Conservation (phyloP, 2,329 filamentous ascomycete genomes). For the Fusarium pilosicola region DNA sequence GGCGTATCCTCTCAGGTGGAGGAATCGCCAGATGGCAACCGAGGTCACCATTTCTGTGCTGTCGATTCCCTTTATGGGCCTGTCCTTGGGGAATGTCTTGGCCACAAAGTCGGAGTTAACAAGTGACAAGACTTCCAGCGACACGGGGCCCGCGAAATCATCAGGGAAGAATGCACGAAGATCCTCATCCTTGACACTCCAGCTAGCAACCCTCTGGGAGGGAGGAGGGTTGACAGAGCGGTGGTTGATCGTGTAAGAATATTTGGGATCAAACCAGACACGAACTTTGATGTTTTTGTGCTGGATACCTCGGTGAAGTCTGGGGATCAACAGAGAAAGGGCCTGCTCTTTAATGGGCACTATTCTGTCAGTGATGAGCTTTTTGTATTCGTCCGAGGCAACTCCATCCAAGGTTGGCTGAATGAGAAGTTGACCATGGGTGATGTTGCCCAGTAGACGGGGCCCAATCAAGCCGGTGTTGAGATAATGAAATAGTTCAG, state of each 20-base stretch:
- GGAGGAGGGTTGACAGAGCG: conserved; percentile 58
- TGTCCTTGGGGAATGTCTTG: conserved; percentile 71
- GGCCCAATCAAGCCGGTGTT: conserved; percentile 83
- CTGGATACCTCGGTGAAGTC: conserved; percentile 84
- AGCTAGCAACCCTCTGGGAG: conserved; percentile 64
- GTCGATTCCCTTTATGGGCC: conserved; percentile 69
- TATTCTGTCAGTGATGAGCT: conserved; percentile 79
- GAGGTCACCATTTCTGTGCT: conserved; percentile 72
- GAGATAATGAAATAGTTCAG: conserved; percentile 91
- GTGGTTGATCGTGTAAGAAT: conserved; percentile 75
- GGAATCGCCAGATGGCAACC: conserved; percentile 86
- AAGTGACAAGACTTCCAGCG: conserved; percentile 73
- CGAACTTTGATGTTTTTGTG: conserved; percentile 80
- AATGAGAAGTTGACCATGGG: conserved; percentile 80
- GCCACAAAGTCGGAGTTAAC: conserved; percentile 75
- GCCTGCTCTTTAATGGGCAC: conserved; percentile 79
- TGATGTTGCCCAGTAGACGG: conserved; percentile 83
- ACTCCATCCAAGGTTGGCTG: conserved; percentile 88
- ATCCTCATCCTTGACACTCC: conserved; percentile 75
- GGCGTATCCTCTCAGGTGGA: conserved; percentile 89
- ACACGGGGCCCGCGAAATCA: conserved; percentile 55
- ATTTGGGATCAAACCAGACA: conserved; percentile 84
- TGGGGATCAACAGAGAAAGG: conserved; percentile 80
- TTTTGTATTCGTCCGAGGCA: conserved; percentile 81
- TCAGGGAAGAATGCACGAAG: conserved; percentile 61